These are phyloP conservation scores for Candida xyloterini DNA, from an alignment of 805 yeast genomes.

Conservation along the genomic window DNA sequence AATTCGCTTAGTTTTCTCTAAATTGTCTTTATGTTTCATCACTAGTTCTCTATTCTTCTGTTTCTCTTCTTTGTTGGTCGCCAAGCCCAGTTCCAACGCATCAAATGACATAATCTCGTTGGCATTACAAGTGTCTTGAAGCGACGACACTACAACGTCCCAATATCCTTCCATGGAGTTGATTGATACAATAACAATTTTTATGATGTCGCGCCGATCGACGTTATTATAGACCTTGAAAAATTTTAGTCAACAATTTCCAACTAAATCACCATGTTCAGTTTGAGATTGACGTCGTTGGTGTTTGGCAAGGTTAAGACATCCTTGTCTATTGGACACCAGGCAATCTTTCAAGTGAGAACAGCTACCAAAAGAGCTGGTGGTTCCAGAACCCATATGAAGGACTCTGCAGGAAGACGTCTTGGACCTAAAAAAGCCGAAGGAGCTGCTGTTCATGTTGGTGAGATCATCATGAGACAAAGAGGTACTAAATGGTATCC, in stretches of 20 bases:
- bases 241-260: slow-evolving; percentile 9
- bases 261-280: slow-evolving; percentile 5
- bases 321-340: slow-evolving; percentile 12
- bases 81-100: slow-evolving; percentile 30
- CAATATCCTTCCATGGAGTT: slow-evolving; percentile 56
- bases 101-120: slow-evolving; percentile 56
- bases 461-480: slow-evolving; percentile 88
- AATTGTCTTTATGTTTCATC: slow-evolving; percentile 52
- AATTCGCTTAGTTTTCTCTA: slow-evolving; percentile 48
- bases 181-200: too few relatives aligned
- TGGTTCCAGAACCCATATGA: slow-evolving; percentile 91
- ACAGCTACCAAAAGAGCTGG: slow-evolving; percentile 92
- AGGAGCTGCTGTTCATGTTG: slow-evolving; percentile 70
- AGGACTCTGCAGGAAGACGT: slow-evolving; percentile 93
- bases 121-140: slow-evolving; percentile 65
- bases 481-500: slow-evolving; percentile 94
- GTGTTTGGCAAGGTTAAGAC: slow-evolving; percentile 14
- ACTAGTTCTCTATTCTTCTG: slow-evolving; percentile 33
- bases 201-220: slow-evolving; percentile 8
- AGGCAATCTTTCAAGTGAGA: slow-evolving; percentile 50
- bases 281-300: slow-evolving; percentile 6
- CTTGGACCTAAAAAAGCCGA: slow-evolving; percentile 88
- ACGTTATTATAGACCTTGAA: slow-evolving; percentile 2
- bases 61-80: slow-evolving; percentile 34
- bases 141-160: slow-evolving; percentile 63